These are phyloP conservation scores for Hanseniaspora lachancei DNA, from an alignment of 805 yeast genomes.

Conservation along the genomic window DNA sequence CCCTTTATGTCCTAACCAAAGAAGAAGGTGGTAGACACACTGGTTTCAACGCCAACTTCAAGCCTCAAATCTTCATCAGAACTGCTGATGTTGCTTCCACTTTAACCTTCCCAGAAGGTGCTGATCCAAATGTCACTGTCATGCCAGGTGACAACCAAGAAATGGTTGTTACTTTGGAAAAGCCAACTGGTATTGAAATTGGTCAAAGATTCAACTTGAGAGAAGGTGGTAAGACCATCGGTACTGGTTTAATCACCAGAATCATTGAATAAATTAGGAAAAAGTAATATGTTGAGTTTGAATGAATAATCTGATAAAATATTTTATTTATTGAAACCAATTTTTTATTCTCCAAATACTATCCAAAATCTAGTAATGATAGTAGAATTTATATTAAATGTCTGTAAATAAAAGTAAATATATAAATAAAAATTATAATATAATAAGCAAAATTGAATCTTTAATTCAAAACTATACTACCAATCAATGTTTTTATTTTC, in stretches of 20 bases:
- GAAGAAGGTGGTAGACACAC: slow-evolving; percentile 99
- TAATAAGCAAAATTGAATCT: too few species aligned
- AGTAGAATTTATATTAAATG: not conserved
- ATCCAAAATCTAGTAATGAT: too few species aligned
- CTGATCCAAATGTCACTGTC: slow-evolving; percentile 78
- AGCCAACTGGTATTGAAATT: slow-evolving; percentile 86
- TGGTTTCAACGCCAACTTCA: slow-evolving; percentile 91
- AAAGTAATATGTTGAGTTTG: too few species aligned
- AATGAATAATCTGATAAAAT: too few species aligned
- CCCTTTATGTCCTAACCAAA: slow-evolving; percentile 80
- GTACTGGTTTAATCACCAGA: slow-evolving; percentile 95
- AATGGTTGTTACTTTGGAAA: slow-evolving; percentile 80
- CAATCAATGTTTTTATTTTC: too few species aligned
- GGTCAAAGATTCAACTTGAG: slow-evolving; percentile 98
- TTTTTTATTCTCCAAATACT: too few species aligned
- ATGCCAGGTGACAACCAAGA: slow-evolving; percentile 98
- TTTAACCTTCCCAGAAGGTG: slow-evolving; percentile 65
- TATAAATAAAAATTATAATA: not conserved
- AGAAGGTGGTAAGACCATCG: slow-evolving; percentile 99
- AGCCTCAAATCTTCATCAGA: slow-evolving; percentile 95
- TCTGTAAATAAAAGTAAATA: not conserved
- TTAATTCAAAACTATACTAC: too few species aligned
- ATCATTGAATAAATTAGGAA: slow-evolving; percentile 40
- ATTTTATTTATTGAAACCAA: too few species aligned
- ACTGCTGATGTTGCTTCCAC: slow-evolving; percentile 91